Conservation (phyloP, 352 stramenopile species). For the Globisporangium echinulatum region DNA sequence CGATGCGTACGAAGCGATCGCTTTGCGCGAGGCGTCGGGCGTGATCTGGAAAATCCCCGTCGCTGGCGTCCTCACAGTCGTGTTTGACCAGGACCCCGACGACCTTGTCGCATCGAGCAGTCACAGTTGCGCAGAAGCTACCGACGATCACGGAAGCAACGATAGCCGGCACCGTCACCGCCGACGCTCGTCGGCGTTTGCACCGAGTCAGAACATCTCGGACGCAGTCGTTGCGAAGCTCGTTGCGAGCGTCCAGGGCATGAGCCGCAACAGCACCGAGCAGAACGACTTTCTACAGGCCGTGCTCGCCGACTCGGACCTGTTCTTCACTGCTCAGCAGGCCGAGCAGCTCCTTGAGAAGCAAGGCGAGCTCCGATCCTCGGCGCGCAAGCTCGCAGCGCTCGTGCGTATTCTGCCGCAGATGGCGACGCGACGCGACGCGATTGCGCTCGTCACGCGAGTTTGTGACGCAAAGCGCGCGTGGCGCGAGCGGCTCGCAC, state of each 20-base stretch:
- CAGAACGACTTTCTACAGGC: conserved; percentile 54
- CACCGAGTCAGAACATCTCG: conserved; percentile 17
- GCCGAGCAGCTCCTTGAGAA: conserved; percentile 53
- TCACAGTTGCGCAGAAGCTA: too few species aligned
- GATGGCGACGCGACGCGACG: conserved; percentile 60
- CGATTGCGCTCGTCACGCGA: conserved; percentile 28
- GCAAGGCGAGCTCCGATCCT: conserved; percentile 30
- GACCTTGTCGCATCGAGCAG: too few species aligned
- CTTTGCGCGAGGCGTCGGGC: conserved; percentile 22
- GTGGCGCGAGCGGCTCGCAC: conserved; percentile 47
- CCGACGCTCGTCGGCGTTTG: not conserved
- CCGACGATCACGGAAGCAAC: not conserved
- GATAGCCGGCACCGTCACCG: not conserved
- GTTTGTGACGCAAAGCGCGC: conserved; percentile 34
- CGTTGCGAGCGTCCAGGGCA: conserved; percentile 32
- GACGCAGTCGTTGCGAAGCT: conserved; percentile 34
- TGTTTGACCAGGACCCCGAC: conserved; percentile 23
- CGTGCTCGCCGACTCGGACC: conserved; percentile 44
- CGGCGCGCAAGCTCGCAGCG: conserved; percentile 22
- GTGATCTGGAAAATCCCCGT: conserved; percentile 35
- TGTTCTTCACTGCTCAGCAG: conserved; percentile 62
- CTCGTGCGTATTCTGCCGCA: conserved; percentile 45
- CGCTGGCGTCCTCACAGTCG: conserved; percentile 23
- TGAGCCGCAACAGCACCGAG: conserved; percentile 37
- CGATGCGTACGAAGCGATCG: conserved; percentile 22